Base-by-base conservation (phyloP, 2,329 filamentous ascomycete genomes). In the Botrytis galanthina region DNA sequence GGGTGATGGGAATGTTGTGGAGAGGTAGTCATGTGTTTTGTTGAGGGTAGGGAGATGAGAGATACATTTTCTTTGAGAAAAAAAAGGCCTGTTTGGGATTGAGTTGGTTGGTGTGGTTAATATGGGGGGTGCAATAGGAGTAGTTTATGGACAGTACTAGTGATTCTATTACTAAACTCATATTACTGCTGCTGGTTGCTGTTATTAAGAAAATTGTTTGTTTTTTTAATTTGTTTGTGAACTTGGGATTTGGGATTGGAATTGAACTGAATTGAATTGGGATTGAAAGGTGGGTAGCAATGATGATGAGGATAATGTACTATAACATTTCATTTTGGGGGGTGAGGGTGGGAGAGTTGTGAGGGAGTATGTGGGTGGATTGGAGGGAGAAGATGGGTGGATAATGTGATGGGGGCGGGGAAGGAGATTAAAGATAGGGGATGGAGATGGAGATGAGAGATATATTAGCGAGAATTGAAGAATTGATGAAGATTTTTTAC, bases 261-360 rank as follows among this genome's bases (percentile, higher is more conserved):
- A 63, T 44, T 44, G 64, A 26, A 48, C 20, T 48, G 64, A 5
- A 48, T 48, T 48, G 64, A 20, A 5, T 29, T 54, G 51, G n/a
- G 16, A 57, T 57, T 57, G 51, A 29, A 29, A 29, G 51, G n/a
- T 57, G n/a, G 51, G 51, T 57, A 29, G 51, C 16, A 57, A 48
- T 68, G 64, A 57, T 68, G 48, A 68, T 20, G n/a, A 37, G 35
- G 35, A 68, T 57, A 39, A 68, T 57, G 48, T 68, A 68, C 35
- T 68, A 68, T 42, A 68, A 32, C 51, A 29, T 57, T 42, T 57
- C 42, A 42, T 57, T 54, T 57, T 57, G 26, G 48, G 10, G 7
- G 8, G 64, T 51, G 44, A 32, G 46, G 18, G 46, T 37, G 37
- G 18, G 3, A 48, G 46, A 48, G 46, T 48, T 48, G 20, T 26